Base-by-base conservation (phyloP, 306 rosid species). In the Gastrolobium villosum region DNA sequence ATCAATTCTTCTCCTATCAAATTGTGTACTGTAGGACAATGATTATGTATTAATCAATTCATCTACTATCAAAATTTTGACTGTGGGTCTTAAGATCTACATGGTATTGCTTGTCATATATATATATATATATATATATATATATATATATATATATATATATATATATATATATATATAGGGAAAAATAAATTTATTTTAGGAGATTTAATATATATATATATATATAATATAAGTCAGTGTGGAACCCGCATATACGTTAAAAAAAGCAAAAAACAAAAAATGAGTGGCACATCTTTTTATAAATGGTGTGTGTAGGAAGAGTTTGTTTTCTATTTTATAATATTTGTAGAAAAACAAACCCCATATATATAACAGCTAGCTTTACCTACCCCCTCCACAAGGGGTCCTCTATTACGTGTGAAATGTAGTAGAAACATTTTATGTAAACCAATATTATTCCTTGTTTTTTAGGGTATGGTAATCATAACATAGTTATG, bases 1-100 rank as follows among this genome's bases (percentile, higher is more conserved):
- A 84, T 83, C 65, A 86, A 80, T 65, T 80, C 31, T 64, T 54
- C 74, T 79, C 60, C 36, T 2, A 83, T 55, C 50, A 73, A 79
- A 74, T 26, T 43, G 48, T 50, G 72, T 55, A 76, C 49, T 64
- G 65, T 75, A 44, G 32, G 69, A 82, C 70, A 82, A 82, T 76
- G 82, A 76, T 82, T 82, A 65, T 54, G 45, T 13, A 70, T 53
- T 75, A 81, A 76, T 76, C 50, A 53, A 53, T 76, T 63, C 26
- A 53, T 82, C 70, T 75, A 4, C 8, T 46, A 53, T 11, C 13
- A 76, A 62, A 63, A 82, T 62, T 45, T 76, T 62, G 46, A 35
- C 46, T 40, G 1, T 83, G 3, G 15, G 31, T 48, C 70, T 53
- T 35, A 40, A 48, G 53, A 80, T 76, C 61, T 20, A 84, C 0